Evolutionary conservation across 2,329 filamentous ascomycete species (phyloP).

Genomic region (Pseudofabraea citricarpa): DNA sequence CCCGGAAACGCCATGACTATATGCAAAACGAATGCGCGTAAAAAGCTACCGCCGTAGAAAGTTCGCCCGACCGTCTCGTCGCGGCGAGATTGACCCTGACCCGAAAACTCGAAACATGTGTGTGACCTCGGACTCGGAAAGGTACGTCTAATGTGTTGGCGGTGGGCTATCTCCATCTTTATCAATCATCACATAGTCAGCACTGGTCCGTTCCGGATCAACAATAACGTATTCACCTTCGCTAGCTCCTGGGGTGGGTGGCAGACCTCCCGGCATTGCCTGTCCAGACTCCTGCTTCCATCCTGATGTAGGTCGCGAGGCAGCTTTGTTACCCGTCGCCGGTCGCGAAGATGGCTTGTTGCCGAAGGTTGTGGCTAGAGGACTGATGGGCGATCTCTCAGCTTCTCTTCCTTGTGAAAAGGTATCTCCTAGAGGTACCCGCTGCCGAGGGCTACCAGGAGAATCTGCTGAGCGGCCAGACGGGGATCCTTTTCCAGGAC

Average conservation of each 20-base stretch:
- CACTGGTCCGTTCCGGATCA: conserved; percentile 11
- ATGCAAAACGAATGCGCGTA: not conserved
- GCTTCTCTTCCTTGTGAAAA: conserved; percentile 11
- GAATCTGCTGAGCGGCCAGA: conserved; percentile 9
- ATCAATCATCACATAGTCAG: conserved; percentile 23
- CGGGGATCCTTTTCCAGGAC: conserved; percentile 5
- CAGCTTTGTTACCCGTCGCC: conserved; percentile 7
- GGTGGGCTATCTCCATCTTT: conserved; percentile 5
- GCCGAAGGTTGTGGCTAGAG: conserved; percentile 12
- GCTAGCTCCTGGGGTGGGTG: conserved; percentile 29
- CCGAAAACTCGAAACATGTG: not conserved
- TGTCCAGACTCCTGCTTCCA: conserved; percentile 7
- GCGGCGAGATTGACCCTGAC: not conserved
- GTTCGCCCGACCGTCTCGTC: not conserved
- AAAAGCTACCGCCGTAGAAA: not conserved
- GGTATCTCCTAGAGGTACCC: conserved; percentile 15
- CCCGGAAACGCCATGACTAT: not conserved
- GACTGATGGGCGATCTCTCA: conserved; percentile 9
- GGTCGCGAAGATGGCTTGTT: conserved; percentile 5
- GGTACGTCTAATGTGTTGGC: not conserved
- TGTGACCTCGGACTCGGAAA: not conserved
- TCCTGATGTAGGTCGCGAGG: too few relatives aligned
- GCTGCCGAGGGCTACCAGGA: conserved; percentile 14
- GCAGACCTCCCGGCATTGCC: conserved; percentile 23
- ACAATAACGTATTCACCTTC: conserved; percentile 25